A percentile compares a stretch with the other conserved stretches of the same genome.
phyloP scores from a whole-genome alignment of 106 monocot genomes.

The Apostasia shenzhenica region DNA sequence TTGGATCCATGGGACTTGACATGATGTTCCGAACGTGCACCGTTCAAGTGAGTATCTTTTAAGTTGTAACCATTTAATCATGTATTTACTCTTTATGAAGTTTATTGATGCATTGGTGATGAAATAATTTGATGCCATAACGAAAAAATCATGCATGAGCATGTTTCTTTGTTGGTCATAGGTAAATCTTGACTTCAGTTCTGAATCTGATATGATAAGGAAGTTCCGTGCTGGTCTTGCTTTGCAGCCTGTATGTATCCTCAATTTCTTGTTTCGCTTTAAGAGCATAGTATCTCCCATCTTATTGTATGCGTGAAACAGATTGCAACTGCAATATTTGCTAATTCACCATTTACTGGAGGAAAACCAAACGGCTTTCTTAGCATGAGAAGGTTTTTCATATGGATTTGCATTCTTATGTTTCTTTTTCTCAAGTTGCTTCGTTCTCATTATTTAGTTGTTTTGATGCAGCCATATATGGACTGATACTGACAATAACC shows the following conservation, averaged over 20 bases:
- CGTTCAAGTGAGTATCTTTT: constrained; percentile 62
- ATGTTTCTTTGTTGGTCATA: constrained; percentile 12
- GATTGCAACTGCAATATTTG: constrained; percentile 97
- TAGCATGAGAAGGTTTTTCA: constrained; percentile 87
- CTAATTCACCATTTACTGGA: constrained; percentile 98
- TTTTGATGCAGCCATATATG: constrained; percentile 72
- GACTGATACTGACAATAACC: constrained; percentile 92
- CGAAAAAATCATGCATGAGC: background rate
- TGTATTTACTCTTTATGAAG: constrained; percentile 4
- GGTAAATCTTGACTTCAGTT: constrained; percentile 99
- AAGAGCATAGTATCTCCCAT: constrained; percentile 1
- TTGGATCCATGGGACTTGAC: constrained; percentile 93
- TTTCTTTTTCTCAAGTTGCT: background rate
- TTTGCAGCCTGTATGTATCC: constrained; percentile 79
- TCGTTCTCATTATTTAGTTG: constrained; percentile 7
- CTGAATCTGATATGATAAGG: constrained; percentile 92
- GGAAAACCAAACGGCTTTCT: constrained; percentile 97
- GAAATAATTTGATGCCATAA: background rate
- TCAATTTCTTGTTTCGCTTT: background rate
- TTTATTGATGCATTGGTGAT: background rate
- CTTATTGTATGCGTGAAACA: constrained; percentile 25
- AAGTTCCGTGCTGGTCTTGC: constrained; percentile 93
- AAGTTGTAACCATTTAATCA: background rate
- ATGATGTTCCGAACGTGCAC: constrained; percentile 99
- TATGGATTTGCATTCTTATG: constrained; percentile 5